Evolutionary conservation across 2,329 filamentous ascomycete species (phyloP), one percentile per base, ranked within the genome.

Genomic region (Diaporthe vexans): DNA sequence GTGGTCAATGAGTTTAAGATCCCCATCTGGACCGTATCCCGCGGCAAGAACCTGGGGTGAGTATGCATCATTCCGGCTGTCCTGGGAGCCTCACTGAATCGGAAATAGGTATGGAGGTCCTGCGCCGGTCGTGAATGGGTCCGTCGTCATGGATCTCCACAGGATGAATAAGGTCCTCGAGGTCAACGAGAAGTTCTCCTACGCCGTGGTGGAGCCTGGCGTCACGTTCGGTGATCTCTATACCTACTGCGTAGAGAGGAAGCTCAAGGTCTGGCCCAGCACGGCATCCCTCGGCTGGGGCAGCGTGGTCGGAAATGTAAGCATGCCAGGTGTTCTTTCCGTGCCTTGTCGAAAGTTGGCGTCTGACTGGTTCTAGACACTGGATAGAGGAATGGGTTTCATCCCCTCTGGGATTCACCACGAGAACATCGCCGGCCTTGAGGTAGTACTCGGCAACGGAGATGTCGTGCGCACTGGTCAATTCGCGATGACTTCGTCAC

Each of bases 241-340:
- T 73, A 77, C 81, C 10, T 81, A 85, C 76, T 84, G 85, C 74
- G 79, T 80, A 26, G 81, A 84, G 69, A 78, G 83, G 46, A 79
- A 82, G 75, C 81, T 85, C 71, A 83, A 82, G 71, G 81, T 88
- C 7, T 88, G 86, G 87, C 84, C 86, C 2, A 85, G 84, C 75
- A 84, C 83, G 21, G 85, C 87, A 1, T 86, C 85, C 33, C 81
- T 89, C 11, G 87, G 86, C 35, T 88, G 87, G 80, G 87, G 87
- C 1, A 84, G 82, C 43, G 83, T 89, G 6, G 78, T 89, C 29
- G 87, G 87, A 2, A 89, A 89, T 77, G 82, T 84, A 73, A 37
- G 82, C 80, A 37, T 70, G 69, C 29, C 79, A 76, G 10, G 75
- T 75, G 17, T 78, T 82, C 35, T 81, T 79, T 19, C 80, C 15